phyloP scores from a whole-genome alignment of 2,329 filamentous ascomycete genomes.

The Aspergillus eucalypticola region DNA sequence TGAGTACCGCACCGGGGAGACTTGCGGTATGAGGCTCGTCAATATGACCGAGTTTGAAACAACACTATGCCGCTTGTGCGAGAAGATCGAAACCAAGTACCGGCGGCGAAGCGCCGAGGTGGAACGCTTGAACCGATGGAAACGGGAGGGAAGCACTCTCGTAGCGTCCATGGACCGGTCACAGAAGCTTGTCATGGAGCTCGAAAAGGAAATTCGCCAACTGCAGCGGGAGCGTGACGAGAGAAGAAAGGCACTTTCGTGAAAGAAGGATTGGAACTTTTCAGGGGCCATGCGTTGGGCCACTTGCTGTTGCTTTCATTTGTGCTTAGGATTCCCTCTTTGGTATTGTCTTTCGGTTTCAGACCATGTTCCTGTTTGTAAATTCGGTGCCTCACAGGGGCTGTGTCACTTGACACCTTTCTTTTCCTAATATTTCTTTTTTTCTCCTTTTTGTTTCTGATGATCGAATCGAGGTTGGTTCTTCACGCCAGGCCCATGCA shows the following conservation, averaged over 20 bases:
- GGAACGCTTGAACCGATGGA: slow-evolving; percentile 75
- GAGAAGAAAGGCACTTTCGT: slow-evolving; percentile 35
- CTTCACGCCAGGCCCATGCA: slow-evolving; percentile 26
- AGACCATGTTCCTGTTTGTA: slow-evolving; percentile 17
- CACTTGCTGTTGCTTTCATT: slow-evolving; percentile 19
- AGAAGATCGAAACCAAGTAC: slow-evolving; percentile 83
- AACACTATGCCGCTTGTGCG: slow-evolving; percentile 78
- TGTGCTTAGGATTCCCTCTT: slow-evolving; percentile 26
- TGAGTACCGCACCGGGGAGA: slow-evolving; percentile 94
- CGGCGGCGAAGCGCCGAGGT: slow-evolving; percentile 73
- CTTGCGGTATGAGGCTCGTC: slow-evolving; percentile 89
- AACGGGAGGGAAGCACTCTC: slow-evolving; percentile 64
- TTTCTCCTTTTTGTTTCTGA: slow-evolving; percentile 17
- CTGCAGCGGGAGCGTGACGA: slow-evolving; percentile 60
- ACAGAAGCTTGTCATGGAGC: slow-evolving; percentile 69
- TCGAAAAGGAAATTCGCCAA: slow-evolving; percentile 68
- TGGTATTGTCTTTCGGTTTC: slow-evolving; percentile 17
- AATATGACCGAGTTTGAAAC: slow-evolving; percentile 67
- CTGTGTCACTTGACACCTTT: slow-evolving; percentile 16
- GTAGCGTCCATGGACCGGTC: slow-evolving; percentile 66
- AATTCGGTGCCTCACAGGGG: slow-evolving; percentile 31
- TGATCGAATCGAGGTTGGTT: slow-evolving; percentile 29
- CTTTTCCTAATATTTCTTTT: slow-evolving; percentile 2
- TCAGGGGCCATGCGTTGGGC: slow-evolving; percentile 4
- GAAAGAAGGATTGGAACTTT: slow-evolving; percentile 8